These are phyloP conservation scores for Pyrenophora graminea DNA, from an alignment of 2,329 filamentous ascomycete genomes.

Conservation along the genomic window DNA sequence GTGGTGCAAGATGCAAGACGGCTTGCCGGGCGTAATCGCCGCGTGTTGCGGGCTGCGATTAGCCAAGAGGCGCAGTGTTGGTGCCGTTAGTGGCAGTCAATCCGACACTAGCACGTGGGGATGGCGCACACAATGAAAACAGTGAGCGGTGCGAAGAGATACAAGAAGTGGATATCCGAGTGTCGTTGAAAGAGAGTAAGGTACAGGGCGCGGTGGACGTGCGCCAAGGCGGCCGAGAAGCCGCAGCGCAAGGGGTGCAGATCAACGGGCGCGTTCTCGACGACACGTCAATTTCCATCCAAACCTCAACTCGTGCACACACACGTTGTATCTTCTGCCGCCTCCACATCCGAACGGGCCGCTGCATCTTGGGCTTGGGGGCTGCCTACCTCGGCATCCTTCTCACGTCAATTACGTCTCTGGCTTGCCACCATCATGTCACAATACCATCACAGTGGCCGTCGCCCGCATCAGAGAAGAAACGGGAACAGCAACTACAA, in stretches of 20 bases:
- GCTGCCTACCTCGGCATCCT: too few relatives aligned
- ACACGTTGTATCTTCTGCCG: too few relatives aligned
- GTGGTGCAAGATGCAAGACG: constrained; percentile 2
- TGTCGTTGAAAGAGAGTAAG: neutral
- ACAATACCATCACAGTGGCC: neutral
- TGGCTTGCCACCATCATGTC: neutral
- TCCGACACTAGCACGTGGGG: constrained; percentile 1
- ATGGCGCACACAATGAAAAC: neutral
- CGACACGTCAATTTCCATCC: too few relatives aligned
- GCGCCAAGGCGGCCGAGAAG: constrained; percentile 1
- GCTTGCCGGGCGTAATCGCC: constrained; percentile 5
- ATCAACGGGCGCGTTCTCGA: neutral
- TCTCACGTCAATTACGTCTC: too few relatives aligned
- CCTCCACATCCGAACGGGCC: too few relatives aligned
- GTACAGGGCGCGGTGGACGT: neutral
- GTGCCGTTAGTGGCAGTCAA: constrained; percentile 1
- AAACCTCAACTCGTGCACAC: too few relatives aligned
- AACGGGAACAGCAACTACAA: neutral
- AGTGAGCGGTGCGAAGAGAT: too few relatives aligned
- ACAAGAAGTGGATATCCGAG: neutral
- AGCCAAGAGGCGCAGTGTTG: constrained; percentile 3
- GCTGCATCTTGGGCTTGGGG: too few relatives aligned
- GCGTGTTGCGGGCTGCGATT: constrained; percentile 6
- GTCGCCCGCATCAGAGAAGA: neutral
- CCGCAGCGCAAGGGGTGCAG: constrained; percentile 1